Conservation (phyloP, 2,329 filamentous ascomycete species). For the Fusarium sp. region DNA sequence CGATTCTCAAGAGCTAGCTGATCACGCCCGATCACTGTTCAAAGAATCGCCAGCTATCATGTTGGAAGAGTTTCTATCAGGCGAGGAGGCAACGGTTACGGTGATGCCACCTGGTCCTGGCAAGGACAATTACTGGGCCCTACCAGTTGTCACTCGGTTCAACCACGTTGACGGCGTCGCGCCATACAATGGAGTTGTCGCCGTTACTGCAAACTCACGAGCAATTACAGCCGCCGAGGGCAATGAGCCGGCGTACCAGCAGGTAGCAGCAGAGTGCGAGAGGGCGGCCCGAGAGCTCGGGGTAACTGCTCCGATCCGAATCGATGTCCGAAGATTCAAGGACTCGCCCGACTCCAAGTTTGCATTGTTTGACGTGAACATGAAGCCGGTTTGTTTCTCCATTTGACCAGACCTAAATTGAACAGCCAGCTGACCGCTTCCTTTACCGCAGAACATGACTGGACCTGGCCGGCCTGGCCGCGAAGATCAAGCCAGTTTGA, state of each 20-base stretch:
- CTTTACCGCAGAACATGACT: constrained; percentile 33
- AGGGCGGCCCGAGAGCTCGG: constrained; percentile 50
- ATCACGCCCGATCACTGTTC: constrained; percentile 15
- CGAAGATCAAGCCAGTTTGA: constrained; percentile 35
- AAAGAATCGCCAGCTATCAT: constrained; percentile 45
- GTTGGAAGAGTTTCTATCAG: constrained; percentile 57
- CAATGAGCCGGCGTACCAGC: constrained; percentile 27
- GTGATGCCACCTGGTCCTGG: constrained; percentile 56
- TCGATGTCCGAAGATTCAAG: constrained; percentile 55
- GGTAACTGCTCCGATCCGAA: constrained; percentile 55
- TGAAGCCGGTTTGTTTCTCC: constrained; percentile 55
- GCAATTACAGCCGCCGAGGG: constrained; percentile 45
- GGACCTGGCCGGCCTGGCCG: constrained; percentile 28
- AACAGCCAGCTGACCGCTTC: background rate
- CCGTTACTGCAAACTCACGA: constrained; percentile 52
- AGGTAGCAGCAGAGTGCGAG: constrained; percentile 51
- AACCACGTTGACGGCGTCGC: constrained; percentile 31
- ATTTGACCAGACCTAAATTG: background rate
- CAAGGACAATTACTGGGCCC: constrained; percentile 50
- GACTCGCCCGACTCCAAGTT: constrained; percentile 47
- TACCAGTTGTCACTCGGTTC: constrained; percentile 46
- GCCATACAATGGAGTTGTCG: constrained; percentile 36
- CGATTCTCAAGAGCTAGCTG: constrained; percentile 15
- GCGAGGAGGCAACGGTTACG: constrained; percentile 59
- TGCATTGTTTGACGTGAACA: constrained; percentile 60